These are phyloP conservation scores for Cicer chorassanicum DNA, from an alignment of 306 rosid genomes.

Conservation along the genomic window DNA sequence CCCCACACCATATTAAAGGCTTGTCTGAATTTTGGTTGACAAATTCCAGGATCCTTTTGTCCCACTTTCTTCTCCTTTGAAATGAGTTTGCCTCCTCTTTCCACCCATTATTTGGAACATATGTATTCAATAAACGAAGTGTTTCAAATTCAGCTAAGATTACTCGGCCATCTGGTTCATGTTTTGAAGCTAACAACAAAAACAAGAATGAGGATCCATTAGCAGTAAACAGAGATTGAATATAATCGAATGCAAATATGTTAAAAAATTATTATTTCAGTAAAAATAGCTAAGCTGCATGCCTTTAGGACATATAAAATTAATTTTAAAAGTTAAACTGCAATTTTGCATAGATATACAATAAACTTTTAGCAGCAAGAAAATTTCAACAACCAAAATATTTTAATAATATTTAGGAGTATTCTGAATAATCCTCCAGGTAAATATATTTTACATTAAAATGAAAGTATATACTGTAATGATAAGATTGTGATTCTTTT, in stretches of 20 bases:
- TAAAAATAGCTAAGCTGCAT: neutral
- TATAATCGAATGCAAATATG: constrained; percentile 25
- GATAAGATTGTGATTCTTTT: neutral
- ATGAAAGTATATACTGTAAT: neutral
- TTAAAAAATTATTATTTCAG: neutral
- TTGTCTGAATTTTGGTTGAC: constrained; percentile 76
- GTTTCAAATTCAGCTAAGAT: constrained; percentile 90
- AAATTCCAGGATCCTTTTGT: constrained; percentile 85
- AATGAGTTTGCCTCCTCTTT: constrained; percentile 95
- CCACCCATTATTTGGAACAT: constrained; percentile 97
- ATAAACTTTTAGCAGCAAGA: neutral
- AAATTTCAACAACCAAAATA: constrained; percentile 5
- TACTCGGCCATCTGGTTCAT: constrained; percentile 93
- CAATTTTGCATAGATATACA: constrained; percentile 17
- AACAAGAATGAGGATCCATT: constrained; percentile 39
- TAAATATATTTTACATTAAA: constrained; percentile 1
- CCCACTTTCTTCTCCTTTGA: constrained; percentile 97
- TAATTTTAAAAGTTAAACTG: constrained; percentile 25
- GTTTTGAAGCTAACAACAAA: constrained; percentile 79
- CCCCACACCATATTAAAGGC: constrained; percentile 98
- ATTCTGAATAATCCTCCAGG: neutral
- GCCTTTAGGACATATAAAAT: constrained; percentile 12
- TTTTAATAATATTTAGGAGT: constrained; percentile 16
- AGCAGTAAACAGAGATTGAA: constrained; percentile 33
- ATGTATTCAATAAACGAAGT: constrained; percentile 80